A percentile compares a stretch with the other conserved stretches of the same genome.
Evolutionary conservation across 2,329 filamentous ascomycete genomes (phyloP).

Genomic region (Rutstroemia sydowiana): DNA sequence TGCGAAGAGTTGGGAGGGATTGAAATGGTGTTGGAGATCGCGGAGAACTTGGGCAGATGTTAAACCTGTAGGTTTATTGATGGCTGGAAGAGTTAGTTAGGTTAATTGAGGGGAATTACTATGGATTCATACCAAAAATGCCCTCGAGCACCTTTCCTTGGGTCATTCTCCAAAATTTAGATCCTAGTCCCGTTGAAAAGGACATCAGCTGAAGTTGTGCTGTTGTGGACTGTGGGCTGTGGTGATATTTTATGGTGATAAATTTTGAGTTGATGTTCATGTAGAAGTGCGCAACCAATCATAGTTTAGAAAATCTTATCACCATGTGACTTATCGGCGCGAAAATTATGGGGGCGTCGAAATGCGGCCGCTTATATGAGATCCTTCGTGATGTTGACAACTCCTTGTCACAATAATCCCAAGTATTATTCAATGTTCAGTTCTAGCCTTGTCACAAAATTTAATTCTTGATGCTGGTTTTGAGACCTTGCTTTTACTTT

Average conservation of each 20-base stretch:
- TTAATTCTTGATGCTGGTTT: too few species aligned
- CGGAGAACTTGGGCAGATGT: constrained; percentile 88
- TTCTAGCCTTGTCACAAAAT: too few species aligned
- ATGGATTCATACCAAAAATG: constrained; percentile 51
- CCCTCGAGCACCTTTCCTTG: constrained; percentile 49
- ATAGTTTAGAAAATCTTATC: neutral
- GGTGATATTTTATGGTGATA: too few species aligned
- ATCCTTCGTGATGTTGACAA: too few species aligned
- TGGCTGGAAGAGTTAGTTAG: constrained; percentile 47
- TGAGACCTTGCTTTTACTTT: too few species aligned
- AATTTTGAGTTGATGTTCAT: neutral
- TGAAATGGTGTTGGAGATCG: constrained; percentile 78
- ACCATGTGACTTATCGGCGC: neutral
- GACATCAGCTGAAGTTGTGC: constrained; percentile 16
- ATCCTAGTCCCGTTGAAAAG: too few species aligned
- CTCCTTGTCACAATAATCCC: too few species aligned
- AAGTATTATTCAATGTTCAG: too few species aligned
- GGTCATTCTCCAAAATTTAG: constrained; percentile 23
- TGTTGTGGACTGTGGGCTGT: neutral
- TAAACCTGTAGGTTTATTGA: constrained; percentile 84
- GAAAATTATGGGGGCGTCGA: too few species aligned
- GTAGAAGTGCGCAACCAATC: neutral
- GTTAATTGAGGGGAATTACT: neutral
- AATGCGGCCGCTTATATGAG: too few species aligned
- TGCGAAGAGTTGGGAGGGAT: constrained; percentile 69